A percentile compares a stretch with the other conserved stretches of the same genome.
phyloP scores from a whole-genome alignment of 2,329 filamentous ascomycete species.

The Peltaster fructicola region DNA sequence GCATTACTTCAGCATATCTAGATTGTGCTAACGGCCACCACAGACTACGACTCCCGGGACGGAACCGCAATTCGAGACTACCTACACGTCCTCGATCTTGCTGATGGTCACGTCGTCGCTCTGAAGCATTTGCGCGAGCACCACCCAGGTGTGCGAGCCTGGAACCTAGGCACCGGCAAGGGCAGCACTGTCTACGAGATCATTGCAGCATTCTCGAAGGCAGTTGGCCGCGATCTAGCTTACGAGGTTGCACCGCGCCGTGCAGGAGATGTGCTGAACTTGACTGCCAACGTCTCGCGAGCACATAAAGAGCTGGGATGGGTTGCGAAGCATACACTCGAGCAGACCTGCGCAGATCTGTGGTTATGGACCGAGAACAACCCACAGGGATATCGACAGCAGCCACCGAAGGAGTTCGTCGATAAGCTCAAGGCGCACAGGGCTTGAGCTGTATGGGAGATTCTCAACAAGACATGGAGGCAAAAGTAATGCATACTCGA shows the following conservation, averaged over 20 bases:
- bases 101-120: slow-evolving; percentile 69
- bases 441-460: too few relatives aligned
- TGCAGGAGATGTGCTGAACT: slow-evolving; percentile 78
- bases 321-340: slow-evolving; percentile 80
- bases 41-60: slow-evolving; percentile 80
- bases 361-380: slow-evolving; percentile 98
- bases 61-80: slow-evolving; percentile 94
- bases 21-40: slow-evolving; percentile 12
- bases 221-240: slow-evolving; percentile 67
- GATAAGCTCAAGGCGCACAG: slow-evolving; percentile 30
- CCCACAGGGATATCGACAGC: slow-evolving; percentile 81
- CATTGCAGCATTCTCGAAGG: slow-evolving; percentile 78
- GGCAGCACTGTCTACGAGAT: slow-evolving; percentile 96
- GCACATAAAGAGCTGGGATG: slow-evolving; percentile 81
- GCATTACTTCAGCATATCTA: slow-evolving; percentile 19
- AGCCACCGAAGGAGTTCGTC: slow-evolving; percentile 69
- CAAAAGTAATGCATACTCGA: too few relatives aligned
- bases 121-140: slow-evolving; percentile 76
- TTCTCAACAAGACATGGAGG: too few relatives aligned
- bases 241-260: slow-evolving; percentile 75
- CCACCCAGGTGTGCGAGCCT: slow-evolving; percentile 78
- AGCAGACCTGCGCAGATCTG: slow-evolving; percentile 82
- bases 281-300: slow-evolving; percentile 76
- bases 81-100: slow-evolving; percentile 87
- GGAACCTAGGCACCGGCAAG: slow-evolving; percentile 89